Base-by-base conservation (phyloP, 169 alveolate genomes). In the Plasmodium berghei region DNA sequence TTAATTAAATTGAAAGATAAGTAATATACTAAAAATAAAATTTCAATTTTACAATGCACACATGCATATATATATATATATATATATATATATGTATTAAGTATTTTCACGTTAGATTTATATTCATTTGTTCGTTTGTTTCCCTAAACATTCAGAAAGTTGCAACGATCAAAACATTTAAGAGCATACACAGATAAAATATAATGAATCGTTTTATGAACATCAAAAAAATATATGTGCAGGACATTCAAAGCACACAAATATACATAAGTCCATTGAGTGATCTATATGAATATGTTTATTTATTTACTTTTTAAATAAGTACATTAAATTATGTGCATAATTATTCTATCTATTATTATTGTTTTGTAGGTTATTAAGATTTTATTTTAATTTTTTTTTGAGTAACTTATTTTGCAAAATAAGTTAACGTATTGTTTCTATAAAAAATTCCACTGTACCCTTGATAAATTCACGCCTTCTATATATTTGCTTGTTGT, bases 1-100 rank as follows among this genome's bases (percentile, higher is more conserved):
- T 16, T 42, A n/a, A 45, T 83, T 61, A 83, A 83, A 72, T 12
- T 56, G 63, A 83, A 83, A 61, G 73, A 83, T 52, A 69, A 22
- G 90, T 83, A 12, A 67, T 24, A 83, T 52, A 49, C 28, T 10
- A 61, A 67, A 56, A 48, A 24, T 9, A 18, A 69, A 9, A 3
- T 20, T 14, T 61, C 4, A 20, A 10, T 20, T 61, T n/a, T 12
- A 34, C 4, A 34, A 34, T 34, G 62, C 40, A 45, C 6, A 54
- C 10, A 63, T 24, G 62, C 5, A 74, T 26, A 24, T 42, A 14
- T 24, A 62, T n/a, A n/a, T n/a, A n/a, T n/a, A n/a, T n/a, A n/a
- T n/a, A n/a, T n/a, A n/a, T n/a, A n/a, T n/a, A n/a, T 28, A 28
- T 28, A 28, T 34, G 5, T 34, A 34, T 34, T 34, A 34, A 34